These are phyloP conservation scores for Rhamnella rubrinervis DNA, from an alignment of 331 rosid species.

Conservation along the genomic window DNA sequence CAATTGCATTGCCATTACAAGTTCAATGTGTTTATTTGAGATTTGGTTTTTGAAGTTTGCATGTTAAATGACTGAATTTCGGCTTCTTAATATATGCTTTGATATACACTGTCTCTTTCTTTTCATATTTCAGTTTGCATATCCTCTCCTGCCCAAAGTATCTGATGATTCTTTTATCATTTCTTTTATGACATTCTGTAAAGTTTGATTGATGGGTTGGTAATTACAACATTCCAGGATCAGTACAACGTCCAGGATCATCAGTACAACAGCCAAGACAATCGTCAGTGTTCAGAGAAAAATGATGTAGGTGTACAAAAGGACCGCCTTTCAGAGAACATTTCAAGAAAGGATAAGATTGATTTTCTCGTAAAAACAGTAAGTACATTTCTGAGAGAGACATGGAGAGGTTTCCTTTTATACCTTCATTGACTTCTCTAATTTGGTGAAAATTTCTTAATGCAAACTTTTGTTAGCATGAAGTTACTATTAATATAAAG, in stretches of 20 bases:
- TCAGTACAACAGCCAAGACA: conserved; percentile 16
- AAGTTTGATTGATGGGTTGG: background rate
- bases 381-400: conserved; percentile 13
- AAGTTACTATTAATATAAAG: too few species aligned
- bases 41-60: too few species aligned
- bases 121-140: background rate
- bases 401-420: background rate
- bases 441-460: background rate
- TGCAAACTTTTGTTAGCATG: too few species aligned
- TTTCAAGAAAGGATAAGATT: conserved; percentile 37
- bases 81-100: background rate
- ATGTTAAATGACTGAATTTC: too few species aligned
- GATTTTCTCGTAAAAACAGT: conserved; percentile 38
- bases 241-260: conserved; percentile 13
- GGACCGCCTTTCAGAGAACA: conserved; percentile 35
- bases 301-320: conserved; percentile 16
- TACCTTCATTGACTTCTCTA: background rate
- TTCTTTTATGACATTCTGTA: background rate
- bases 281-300: conserved; percentile 7
- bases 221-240: conserved; percentile 22
- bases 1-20: background rate
- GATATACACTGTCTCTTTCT: background rate
- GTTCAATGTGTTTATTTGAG: background rate
- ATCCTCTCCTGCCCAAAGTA: background rate
- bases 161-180: background rate